phyloP scores from a whole-genome alignment of 2,329 filamentous ascomycete genomes.

The Nectriaceae sp. region DNA sequence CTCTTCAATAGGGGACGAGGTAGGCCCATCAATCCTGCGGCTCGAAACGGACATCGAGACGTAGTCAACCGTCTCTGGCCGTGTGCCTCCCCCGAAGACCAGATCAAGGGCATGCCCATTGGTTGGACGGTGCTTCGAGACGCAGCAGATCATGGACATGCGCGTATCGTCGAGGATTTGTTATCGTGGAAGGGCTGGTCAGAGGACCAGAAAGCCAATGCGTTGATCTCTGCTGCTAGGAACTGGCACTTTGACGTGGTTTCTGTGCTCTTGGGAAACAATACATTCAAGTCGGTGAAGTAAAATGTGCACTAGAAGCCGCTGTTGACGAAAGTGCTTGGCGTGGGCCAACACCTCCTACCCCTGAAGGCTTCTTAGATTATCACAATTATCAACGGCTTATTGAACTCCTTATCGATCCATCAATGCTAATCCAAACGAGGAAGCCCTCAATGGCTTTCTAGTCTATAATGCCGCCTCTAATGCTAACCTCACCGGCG shows the following conservation, averaged over 20 bases:
- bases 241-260: slow-evolving; percentile 16
- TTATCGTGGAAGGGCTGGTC: slow-evolving; percentile 18
- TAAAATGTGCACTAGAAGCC: too few relatives aligned
- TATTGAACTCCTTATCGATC: background rate
- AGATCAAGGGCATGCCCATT: background rate
- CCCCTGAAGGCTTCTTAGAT: too few relatives aligned
- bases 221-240: slow-evolving; percentile 9
- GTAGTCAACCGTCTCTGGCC: background rate
- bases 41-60: background rate
- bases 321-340: too few relatives aligned
- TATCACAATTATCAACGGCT: background rate
- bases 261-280: slow-evolving; percentile 9
- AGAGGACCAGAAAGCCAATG: slow-evolving; percentile 3
- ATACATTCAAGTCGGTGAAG: too few relatives aligned
- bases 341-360: too few relatives aligned
- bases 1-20: background rate
- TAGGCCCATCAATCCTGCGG: background rate
- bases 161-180: slow-evolving; percentile 15
- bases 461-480: slow-evolving; percentile 6
- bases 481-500: slow-evolving; percentile 10
- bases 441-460: background rate
- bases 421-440: background rate
- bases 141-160: slow-evolving; percentile 15
- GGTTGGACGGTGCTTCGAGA: slow-evolving; percentile 4
- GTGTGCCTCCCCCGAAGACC: background rate